Conservation (phyloP, 257 asterid species). For the Coffea eugenioides region DNA sequence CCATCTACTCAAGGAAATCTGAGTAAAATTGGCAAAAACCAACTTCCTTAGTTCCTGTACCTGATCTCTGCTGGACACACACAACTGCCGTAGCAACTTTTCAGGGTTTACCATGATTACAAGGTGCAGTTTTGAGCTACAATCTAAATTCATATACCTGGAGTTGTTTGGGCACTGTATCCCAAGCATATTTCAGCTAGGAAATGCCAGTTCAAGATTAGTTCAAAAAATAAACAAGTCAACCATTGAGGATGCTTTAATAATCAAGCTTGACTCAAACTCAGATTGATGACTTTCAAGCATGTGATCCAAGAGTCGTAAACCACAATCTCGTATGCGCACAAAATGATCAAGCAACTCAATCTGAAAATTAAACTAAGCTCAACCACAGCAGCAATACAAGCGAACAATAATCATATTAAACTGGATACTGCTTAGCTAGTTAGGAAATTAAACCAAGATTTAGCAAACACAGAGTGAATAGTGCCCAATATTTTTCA, state of each 20-base stretch:
- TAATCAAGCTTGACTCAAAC: not conserved
- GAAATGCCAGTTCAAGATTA: not conserved
- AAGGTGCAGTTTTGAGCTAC: not conserved
- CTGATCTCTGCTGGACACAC: not conserved
- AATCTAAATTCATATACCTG: not conserved
- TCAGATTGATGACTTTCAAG: not conserved
- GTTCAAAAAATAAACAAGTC: not conserved
- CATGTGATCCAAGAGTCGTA: too few species aligned
- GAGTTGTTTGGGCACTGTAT: not conserved
- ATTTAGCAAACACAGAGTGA: not conserved
- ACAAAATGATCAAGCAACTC: not conserved
- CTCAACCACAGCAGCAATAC: not conserved
- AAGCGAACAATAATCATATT: not conserved
- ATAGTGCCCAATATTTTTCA: not conserved
- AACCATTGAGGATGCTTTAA: too few species aligned
- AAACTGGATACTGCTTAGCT: not conserved
- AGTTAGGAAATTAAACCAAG: not conserved
- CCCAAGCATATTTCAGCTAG: not conserved
- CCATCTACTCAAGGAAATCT: too few species aligned
- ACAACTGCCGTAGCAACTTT: not conserved
- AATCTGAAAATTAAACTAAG: not conserved
- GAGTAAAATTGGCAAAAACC: not conserved
- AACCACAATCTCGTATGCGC: not conserved
- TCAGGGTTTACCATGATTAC: not conserved
- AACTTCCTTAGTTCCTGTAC: not conserved